phyloP scores from a whole-genome alignment of 2,329 filamentous ascomycete species.

The Colletotrichum siamense region DNA sequence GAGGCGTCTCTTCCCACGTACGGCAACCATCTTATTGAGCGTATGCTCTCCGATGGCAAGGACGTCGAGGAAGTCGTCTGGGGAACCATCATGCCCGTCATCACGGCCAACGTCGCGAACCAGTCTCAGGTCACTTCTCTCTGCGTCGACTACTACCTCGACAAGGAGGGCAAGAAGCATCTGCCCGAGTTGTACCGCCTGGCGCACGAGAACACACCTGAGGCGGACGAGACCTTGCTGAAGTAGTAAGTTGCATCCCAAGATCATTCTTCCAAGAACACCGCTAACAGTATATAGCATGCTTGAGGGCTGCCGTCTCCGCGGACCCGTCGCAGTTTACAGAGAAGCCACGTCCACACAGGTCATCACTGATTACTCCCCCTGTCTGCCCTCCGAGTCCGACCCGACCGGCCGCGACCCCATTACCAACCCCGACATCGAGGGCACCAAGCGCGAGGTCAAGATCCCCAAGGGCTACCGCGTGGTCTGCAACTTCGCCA shows the following conservation, averaged over 20 bases:
- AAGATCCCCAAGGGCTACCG: constrained; percentile 43
- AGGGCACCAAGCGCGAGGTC: constrained; percentile 12
- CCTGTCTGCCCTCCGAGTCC: constrained; percentile 22
- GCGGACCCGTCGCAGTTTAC: constrained; percentile 55
- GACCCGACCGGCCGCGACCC: constrained; percentile 22
- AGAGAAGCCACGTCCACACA: constrained; percentile 45
- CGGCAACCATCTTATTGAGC: constrained; percentile 61
- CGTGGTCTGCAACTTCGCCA: constrained; percentile 56
- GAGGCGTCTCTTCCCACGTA: constrained; percentile 50
- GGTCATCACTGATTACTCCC: constrained; percentile 28
- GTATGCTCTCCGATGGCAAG: constrained; percentile 58
- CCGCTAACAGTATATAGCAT: constrained; percentile 40
- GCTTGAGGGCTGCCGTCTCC: constrained; percentile 60
- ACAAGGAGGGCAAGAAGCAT: constrained; percentile 51
- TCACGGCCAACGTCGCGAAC: constrained; percentile 61
- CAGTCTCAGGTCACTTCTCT: constrained; percentile 64
- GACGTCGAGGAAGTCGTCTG: constrained; percentile 60
- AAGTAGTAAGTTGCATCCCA: constrained; percentile 32
- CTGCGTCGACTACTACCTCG: constrained; percentile 65
- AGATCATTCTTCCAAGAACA: not conserved
- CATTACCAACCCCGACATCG: constrained; percentile 22
- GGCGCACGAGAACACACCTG: constrained; percentile 51
- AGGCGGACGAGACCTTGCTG: constrained; percentile 52
- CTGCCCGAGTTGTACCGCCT: constrained; percentile 58
- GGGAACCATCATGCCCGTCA: constrained; percentile 61